A percentile compares a stretch with the other conserved stretches of the same genome.
Evolutionary conservation across 1,284 basidiomycete genomes (phyloP).

Genomic region (Ceratobasidium sp.): DNA sequence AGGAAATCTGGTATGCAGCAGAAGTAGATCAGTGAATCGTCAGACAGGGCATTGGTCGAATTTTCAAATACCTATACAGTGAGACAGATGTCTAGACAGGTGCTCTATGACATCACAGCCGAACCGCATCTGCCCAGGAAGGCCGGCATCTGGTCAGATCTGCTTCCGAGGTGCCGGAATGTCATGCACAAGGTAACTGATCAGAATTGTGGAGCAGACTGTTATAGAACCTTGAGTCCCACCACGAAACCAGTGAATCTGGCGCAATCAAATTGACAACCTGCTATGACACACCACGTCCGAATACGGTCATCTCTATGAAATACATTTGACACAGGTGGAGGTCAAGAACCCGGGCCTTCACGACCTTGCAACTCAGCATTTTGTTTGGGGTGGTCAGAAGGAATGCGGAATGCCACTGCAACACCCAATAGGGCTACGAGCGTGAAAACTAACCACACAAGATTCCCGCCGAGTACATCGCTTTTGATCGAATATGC

Average conservation of each 20-base stretch:
- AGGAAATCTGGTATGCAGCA: background rate
- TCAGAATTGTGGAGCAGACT: constrained; percentile 9
- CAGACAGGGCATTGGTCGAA: too few relatives aligned
- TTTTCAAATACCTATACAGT: background rate
- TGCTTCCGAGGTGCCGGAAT: constrained; percentile 8
- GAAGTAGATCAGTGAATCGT: background rate
- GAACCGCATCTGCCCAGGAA: background rate
- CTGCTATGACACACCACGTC: too few relatives aligned
- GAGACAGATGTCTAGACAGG: background rate
- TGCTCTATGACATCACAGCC: background rate
- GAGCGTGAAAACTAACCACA: constrained; percentile 41
- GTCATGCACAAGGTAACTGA: background rate
- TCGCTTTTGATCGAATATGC: constrained; percentile 42
- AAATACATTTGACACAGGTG: too few relatives aligned
- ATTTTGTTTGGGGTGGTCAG: background rate
- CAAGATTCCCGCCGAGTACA: constrained; percentile 44
- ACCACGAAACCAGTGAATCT: too few relatives aligned
- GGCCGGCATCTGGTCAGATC: background rate
- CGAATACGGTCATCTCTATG: too few relatives aligned
- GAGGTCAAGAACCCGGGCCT: too few relatives aligned
- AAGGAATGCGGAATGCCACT: constrained; percentile 16
- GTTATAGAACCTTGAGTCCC: constrained; percentile 8
- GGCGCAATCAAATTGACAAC: too few relatives aligned
- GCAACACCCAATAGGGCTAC: constrained; percentile 27
- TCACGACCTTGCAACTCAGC: background rate